Evolutionary conservation across 164 flowering plant genomes (phyloP).

Genomic region (Warburgia ugandensis): DNA sequence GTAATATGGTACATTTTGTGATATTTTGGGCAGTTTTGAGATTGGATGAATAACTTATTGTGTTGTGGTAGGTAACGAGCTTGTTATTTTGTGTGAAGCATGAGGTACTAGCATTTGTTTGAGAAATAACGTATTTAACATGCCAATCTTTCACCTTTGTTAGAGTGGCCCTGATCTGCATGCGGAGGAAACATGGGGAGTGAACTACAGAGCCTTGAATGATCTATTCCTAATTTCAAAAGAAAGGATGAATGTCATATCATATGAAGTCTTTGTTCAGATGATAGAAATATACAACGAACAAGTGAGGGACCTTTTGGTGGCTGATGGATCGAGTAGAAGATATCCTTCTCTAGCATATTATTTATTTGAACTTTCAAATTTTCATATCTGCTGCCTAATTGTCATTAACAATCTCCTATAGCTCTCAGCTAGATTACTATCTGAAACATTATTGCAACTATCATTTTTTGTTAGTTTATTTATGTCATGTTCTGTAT

Average conservation of each 20-base stretch:
- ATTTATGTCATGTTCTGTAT: no score
- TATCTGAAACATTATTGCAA: no score
- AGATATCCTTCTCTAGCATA: constrained; percentile 63
- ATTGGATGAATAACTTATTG: no score
- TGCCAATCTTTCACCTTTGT: constrained; percentile 5
- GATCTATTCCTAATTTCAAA: constrained; percentile 64
- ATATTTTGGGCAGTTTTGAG: no score
- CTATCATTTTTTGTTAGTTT: no score
- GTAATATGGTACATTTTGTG: no score
- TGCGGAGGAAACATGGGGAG: constrained; percentile 74
- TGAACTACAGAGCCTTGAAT: constrained; percentile 71
- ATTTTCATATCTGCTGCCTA: neutral
- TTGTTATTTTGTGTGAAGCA: no score
- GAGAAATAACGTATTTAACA: neutral
- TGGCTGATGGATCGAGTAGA: constrained; percentile 59
- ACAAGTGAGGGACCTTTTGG: constrained; percentile 84
- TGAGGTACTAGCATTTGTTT: neutral
- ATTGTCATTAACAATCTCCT: no score
- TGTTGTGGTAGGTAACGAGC: no score
- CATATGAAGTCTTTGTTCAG: constrained; percentile 72
- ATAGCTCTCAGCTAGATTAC: no score
- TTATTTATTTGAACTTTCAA: neutral
- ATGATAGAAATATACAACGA: constrained; percentile 97
- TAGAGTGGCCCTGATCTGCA: constrained; percentile 77
- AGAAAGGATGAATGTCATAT: constrained; percentile 34